Evolutionary conservation across 2,329 filamentous ascomycete species (phyloP), one percentile per base, ranked within the genome.

Genomic region (Diaporthe sp.): DNA sequence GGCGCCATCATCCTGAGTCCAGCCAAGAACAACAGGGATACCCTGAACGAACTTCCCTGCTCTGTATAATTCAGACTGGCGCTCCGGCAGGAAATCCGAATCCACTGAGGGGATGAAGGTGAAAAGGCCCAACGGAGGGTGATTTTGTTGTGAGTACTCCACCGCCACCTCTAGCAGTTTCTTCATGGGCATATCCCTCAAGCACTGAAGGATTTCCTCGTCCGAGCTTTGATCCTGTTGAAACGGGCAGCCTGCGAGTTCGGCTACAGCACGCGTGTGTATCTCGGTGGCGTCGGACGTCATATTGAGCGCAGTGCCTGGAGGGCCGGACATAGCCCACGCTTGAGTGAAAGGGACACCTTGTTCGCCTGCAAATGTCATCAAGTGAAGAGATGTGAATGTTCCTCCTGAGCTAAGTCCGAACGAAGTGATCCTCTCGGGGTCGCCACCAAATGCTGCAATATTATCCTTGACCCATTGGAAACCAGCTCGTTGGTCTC

Each of bases 251-350:
- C 76, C 77, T 4, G 80, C 35, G 13, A 50, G 60, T 6, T 74
- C 64, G 4, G 79, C 79, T 4, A 82, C 80, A 10, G 77, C 77
- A 3, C 66, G 75, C 1, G 80, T 81, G 64, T 82, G 80, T 22
- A 69, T 67, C 72, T 81, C 78, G 2, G 78, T 81, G 1, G 78
- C 79, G 55, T 82, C 80, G 28, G 77, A 77, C 0, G 79, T 80
- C 22, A 81, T 78, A 28, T 83, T 83, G 13, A 83, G 64, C 1
- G 80, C 81, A 5, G 79, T 82, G 19, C 81, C 82, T 6, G 82
- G 82, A 10, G 81, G 82, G 1, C 82, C 82, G 4, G 80, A 82
- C 81, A 83, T 83, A 5, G 77, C 74, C 82, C 82, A 83, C 1
- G 73, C 78, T 55, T 79, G 79, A 1, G 78, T 79, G 45, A 84